phyloP scores from a whole-genome alignment of 139 green algal species.

The Chlamydomonas sp. region DNA sequence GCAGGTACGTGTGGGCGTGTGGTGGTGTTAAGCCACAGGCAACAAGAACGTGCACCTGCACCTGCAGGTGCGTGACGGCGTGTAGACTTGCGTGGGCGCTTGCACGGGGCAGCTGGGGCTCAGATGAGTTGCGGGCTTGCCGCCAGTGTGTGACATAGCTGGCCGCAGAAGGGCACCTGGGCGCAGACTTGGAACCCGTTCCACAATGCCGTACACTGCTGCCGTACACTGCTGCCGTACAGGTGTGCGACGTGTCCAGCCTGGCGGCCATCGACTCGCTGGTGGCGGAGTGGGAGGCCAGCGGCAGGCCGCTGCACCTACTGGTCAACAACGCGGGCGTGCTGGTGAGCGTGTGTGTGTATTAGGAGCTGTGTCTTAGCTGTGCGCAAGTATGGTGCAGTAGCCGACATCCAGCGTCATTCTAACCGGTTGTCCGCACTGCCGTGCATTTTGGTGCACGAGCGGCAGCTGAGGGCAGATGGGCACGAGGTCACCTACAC shows the following conservation, averaged over 20 bases:
- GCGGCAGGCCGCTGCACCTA: slow-evolving; percentile 53
- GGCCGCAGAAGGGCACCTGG: neutral
- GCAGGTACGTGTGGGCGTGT: slow-evolving; percentile 53
- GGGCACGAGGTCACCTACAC: neutral
- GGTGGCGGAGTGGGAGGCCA: slow-evolving; percentile 49
- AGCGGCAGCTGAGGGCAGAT: neutral
- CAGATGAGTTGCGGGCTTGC: no score
- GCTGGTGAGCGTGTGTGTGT: slow-evolving; percentile 36
- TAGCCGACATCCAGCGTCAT: no score
- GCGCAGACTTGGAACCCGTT: no score
- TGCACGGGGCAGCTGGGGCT: no score
- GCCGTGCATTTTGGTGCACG: neutral
- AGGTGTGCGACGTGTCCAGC: slow-evolving; percentile 73
- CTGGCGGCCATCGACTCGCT: slow-evolving; percentile 58
- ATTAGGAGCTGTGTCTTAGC: neutral
- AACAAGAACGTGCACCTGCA: slow-evolving; percentile 74
- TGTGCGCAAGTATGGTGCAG: neutral
- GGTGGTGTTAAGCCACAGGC: slow-evolving; percentile 10
- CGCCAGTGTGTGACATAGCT: neutral
- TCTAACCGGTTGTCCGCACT: no score
- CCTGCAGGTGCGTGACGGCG: slow-evolving; percentile 58
- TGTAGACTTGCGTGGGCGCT: no score
- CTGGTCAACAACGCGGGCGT: slow-evolving; percentile 85
- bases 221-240: neutral
- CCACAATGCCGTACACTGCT: neutral